These are phyloP conservation scores for Kluyveromyces sp. DNA, from an alignment of 1,139 yeast genomes.

Conservation along the genomic window DNA sequence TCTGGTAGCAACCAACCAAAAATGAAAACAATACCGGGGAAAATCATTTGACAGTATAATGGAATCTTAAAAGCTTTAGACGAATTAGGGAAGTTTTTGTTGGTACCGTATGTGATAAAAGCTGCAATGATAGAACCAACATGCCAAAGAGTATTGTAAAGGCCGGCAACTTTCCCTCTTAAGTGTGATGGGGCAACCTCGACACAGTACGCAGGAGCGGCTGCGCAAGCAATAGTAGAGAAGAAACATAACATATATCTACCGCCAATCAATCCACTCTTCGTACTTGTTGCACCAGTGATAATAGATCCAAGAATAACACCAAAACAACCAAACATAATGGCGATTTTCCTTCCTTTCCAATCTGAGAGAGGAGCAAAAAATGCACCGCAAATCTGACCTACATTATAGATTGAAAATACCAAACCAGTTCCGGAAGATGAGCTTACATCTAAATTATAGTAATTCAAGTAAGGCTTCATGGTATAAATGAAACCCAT, in stretches of 20 bases:
- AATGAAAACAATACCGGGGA: neutral
- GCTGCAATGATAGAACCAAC: constrained; percentile 2
- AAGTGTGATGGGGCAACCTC: constrained; percentile 3
- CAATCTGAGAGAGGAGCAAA: constrained; percentile 1
- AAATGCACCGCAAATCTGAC: constrained; percentile 22
- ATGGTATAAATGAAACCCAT: constrained; percentile 3
- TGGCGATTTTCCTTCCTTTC: constrained; percentile 3
- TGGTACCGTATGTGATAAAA: neutral
- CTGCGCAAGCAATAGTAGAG: constrained; percentile 1
- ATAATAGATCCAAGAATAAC: neutral
- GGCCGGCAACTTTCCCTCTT: constrained; percentile 4
- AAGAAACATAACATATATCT: constrained; percentile 1
- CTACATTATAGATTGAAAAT: constrained; percentile 61
- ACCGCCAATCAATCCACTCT: constrained; percentile 1
- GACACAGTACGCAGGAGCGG: constrained; percentile 2
- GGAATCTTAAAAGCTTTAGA: constrained; percentile 1
- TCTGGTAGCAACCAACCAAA: constrained; percentile 4
- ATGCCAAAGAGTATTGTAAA: constrained; percentile 2
- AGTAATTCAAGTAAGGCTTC: constrained; percentile 1
- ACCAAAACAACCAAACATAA: neutral
- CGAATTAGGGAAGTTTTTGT: neutral
- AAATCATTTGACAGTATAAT: constrained; percentile 1
- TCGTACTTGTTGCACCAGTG: neutral
- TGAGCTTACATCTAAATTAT: neutral
- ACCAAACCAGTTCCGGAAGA: constrained; percentile 41